phyloP scores from a whole-genome alignment of 2,329 filamentous ascomycete genomes.

The Paecilomyces sp. region DNA sequence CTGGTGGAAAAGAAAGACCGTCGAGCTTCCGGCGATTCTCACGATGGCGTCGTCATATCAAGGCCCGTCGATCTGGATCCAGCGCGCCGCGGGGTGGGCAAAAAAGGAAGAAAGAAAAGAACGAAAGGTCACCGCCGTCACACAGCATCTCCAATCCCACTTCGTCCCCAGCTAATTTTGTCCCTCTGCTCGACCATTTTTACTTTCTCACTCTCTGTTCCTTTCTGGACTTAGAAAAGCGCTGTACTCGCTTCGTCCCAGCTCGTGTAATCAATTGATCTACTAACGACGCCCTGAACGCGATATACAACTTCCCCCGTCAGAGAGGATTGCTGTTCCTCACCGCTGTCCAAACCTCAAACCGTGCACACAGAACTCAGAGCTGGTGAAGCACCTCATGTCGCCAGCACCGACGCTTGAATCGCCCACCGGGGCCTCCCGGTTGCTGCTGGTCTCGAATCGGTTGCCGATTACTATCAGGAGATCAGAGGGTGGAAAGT shows the following conservation, averaged over 20 bases:
- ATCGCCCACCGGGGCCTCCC: slow-evolving; percentile 14
- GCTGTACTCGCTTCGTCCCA: not conserved
- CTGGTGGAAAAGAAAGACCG: not conserved
- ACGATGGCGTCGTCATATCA: not conserved
- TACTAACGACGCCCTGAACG: not conserved
- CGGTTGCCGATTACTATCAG: slow-evolving; percentile 92
- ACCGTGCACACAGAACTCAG: not conserved
- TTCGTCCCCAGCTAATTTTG: not conserved
- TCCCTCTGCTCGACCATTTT: not conserved
- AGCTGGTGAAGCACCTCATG: slow-evolving; percentile 1
- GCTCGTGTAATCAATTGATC: not conserved
- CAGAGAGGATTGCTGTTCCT: not conserved
- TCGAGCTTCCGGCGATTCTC: not conserved
- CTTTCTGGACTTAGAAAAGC: not conserved
- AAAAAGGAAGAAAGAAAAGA: not conserved
- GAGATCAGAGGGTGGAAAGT: slow-evolving; percentile 76
- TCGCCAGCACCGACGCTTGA: slow-evolving; percentile 4
- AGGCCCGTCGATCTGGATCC: not conserved
- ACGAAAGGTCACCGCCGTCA: not conserved
- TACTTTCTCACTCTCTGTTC: not conserved
- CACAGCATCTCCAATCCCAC: not conserved
- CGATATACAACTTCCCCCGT: not conserved
- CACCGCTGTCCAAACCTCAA: not conserved
- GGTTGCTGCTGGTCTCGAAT: slow-evolving; percentile 79
- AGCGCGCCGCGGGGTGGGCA: not conserved